Evolutionary conservation across 257 asterid genomes (phyloP).

Genomic region (Ilex aquifolium): DNA sequence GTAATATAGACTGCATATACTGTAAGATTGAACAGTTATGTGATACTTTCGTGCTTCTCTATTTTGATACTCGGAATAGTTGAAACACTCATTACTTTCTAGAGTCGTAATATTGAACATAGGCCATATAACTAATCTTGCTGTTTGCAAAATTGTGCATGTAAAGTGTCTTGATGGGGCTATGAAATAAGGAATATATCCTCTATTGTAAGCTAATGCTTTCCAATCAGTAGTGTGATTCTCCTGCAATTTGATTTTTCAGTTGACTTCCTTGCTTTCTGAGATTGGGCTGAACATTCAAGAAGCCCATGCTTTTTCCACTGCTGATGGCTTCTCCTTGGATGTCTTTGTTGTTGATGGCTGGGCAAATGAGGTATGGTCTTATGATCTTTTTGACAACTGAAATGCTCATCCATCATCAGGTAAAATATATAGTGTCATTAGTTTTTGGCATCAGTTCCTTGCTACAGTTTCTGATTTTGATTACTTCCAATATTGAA

Average conservation of each 20-base stretch:
- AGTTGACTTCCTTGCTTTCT: constrained; percentile 44
- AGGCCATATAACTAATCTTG: neutral
- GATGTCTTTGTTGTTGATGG: constrained; percentile 52
- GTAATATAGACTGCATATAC: no score
- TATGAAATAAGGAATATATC: neutral
- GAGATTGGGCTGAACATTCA: constrained; percentile 53
- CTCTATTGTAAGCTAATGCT: neutral
- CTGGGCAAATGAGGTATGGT: constrained; percentile 44
- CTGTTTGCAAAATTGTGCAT: neutral
- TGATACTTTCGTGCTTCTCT: neutral
- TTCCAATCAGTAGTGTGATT: neutral
- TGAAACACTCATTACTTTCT: neutral
- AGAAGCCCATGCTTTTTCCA: constrained; percentile 55
- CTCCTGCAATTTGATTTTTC: constrained; percentile 8
- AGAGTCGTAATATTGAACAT: neutral
- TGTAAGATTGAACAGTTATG: no score
- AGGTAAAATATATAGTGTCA: neutral
- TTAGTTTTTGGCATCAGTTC: neutral
- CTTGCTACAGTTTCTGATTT: neutral
- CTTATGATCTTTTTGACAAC: neutral
- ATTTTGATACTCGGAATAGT: neutral
- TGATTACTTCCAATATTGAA: constrained; percentile 1
- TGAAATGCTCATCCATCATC: neutral
- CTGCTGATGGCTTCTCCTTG: constrained; percentile 50
- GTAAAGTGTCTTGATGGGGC: neutral